A percentile compares a stretch with the other conserved stretches of the same genome.
Evolutionary conservation across 2,329 filamentous ascomycete species (phyloP).

Genomic region (Talaromyces marneffei): DNA sequence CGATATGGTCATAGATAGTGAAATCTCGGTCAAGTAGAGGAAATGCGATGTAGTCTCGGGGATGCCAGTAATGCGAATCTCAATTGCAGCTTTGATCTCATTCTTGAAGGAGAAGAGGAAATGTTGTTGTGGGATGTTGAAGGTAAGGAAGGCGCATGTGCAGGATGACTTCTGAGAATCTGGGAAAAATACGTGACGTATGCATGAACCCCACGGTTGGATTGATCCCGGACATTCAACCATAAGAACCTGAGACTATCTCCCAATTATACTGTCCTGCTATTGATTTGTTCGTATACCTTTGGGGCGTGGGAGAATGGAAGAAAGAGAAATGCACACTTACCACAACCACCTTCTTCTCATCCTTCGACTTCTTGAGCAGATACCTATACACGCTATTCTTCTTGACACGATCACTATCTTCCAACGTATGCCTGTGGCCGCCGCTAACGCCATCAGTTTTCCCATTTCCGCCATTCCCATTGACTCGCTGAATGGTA

Average conservation of each 20-base stretch:
- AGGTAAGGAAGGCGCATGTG: not conserved
- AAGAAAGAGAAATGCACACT: constrained; percentile 24
- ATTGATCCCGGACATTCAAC: not conserved
- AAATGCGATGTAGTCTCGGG: not conserved
- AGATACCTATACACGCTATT: constrained; percentile 66
- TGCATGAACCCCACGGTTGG: constrained; percentile 4
- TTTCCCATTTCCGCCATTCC: constrained; percentile 67
- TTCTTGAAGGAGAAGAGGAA: not conserved
- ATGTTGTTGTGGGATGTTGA: not conserved
- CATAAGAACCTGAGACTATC: not conserved
- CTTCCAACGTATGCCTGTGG: constrained; percentile 68
- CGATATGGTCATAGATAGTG: not conserved
- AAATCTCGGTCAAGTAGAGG: not conserved
- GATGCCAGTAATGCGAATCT: not conserved
- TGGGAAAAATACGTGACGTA: constrained; percentile 6
- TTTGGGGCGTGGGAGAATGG: not conserved
- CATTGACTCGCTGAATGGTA: constrained; percentile 72
- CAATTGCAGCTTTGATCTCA: not conserved
- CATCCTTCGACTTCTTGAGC: constrained; percentile 59
- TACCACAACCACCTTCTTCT: constrained; percentile 53
- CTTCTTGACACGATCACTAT: constrained; percentile 75
- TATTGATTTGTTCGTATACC: not conserved
- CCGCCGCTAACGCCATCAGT: constrained; percentile 63
- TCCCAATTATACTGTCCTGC: not conserved
- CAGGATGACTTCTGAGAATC: too few species aligned